Evolutionary conservation across 2,329 filamentous ascomycete genomes (phyloP).

Genomic region (Microsporum ferrugineum): DNA sequence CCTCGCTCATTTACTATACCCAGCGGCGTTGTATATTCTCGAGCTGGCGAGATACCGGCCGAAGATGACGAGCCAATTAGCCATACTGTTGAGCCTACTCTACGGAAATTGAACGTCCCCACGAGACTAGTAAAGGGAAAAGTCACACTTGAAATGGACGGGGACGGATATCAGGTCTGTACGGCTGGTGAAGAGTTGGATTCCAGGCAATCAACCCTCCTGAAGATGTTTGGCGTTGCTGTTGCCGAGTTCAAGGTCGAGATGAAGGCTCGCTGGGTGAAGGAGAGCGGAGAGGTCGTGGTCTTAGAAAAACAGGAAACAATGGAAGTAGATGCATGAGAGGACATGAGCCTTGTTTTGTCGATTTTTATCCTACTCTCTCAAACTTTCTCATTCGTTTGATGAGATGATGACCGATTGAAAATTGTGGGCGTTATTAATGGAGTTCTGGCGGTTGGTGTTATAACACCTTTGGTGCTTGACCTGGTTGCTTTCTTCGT

Average conservation of each 20-base stretch:
- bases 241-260: constrained; percentile 82
- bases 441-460: neutral
- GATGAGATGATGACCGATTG: neutral
- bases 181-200: constrained; percentile 75
- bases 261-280: constrained; percentile 54
- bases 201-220: constrained; percentile 77
- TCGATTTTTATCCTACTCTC: neutral
- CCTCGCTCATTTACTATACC: constrained; percentile 69
- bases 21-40: constrained; percentile 65
- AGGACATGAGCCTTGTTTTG: neutral
- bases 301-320: constrained; percentile 25
- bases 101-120: constrained; percentile 80
- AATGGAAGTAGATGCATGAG: constrained; percentile 34
- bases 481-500: neutral
- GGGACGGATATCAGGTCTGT: constrained; percentile 60
- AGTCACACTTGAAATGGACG: constrained; percentile 57
- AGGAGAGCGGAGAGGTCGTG: constrained; percentile 30
- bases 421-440: neutral
- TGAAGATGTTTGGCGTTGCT: constrained; percentile 88
- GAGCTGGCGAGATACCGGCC: constrained; percentile 63
- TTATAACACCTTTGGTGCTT: neutral
- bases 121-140: constrained; percentile 80
- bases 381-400: neutral
- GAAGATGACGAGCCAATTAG: constrained; percentile 79
- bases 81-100: constrained; percentile 79